Base-by-base conservation (phyloP, 1,284 basidiomycete species). In the Puccinia brachypodii region DNA sequence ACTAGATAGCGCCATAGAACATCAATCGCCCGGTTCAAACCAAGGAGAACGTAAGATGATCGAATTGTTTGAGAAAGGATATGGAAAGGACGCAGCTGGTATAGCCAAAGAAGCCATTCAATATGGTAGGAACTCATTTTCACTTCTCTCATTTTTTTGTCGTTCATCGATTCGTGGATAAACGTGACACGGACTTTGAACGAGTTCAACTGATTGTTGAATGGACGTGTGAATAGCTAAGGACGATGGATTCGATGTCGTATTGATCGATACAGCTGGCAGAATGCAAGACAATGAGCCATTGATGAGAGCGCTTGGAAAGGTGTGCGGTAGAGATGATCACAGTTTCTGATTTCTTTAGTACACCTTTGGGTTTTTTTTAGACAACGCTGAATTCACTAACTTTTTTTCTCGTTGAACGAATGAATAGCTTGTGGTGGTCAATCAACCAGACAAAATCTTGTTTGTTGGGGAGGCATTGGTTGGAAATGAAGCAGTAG, bases 221-320 rank as follows among this genome's bases (percentile, higher is more conserved):
- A 40, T 50, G 42, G 13, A 2, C 62, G 36, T 72, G 11, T 71
- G 3, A 72, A 8, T 25, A 50, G 44, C 69, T 47, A 92, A 91
- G 84, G 92, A 95, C 84, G 92, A 93, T 83, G 90, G 91, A 82
- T 97, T 96, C 86, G 95, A 98, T 86, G 94, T 97, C 28, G 95
- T 98, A 8, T 89, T 98, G 58, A 94, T 98, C 85, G 95, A 98
- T 87, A 98, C 96, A 0, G 96, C 96, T n/a, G 96, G 95, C 0
- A 90, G 95, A 80, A 97, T 98, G 96, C 96, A 98, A 87, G 95
- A 98, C 87, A 98, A 98, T 86, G 95, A 98, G 91, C 96, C 95
- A 0, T 88, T 98, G 81, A 98, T 98, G 95, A 91, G 94, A n/a
- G 95, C 96, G 7, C 89, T 98, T n/a, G 94, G 95, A 64, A 97